phyloP scores from a whole-genome alignment of 208 protist species.

The Porcisia hertigi region DNA sequence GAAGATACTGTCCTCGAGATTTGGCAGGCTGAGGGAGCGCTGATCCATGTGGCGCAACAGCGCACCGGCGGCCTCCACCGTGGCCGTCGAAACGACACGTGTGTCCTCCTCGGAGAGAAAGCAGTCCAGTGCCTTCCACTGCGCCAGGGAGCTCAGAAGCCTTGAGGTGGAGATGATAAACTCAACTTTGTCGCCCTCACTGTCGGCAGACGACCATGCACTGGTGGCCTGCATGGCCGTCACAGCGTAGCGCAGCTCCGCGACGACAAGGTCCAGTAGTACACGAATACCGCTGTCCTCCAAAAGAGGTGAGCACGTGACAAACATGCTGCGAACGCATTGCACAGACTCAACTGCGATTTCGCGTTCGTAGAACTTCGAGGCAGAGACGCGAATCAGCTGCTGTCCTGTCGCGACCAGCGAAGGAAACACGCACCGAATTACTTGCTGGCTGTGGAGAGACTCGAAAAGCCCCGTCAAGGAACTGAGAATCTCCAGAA shows the following conservation, averaged over 20 bases:
- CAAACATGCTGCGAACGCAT: conserved; percentile 51
- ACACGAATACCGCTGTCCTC: conserved; percentile 37
- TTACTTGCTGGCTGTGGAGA: conserved; percentile 41
- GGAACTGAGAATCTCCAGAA: conserved; percentile 33
- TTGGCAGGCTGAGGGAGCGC: conserved; percentile 46
- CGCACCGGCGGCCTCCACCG: conserved; percentile 43
- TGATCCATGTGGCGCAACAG: conserved; percentile 66
- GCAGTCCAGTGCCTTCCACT: conserved; percentile 77
- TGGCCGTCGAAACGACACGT: conserved; percentile 29
- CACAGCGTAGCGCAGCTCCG: conserved; percentile 25
- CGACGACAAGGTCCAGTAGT: conserved; percentile 40
- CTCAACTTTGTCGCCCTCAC: conserved; percentile 49
- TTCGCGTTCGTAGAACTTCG: conserved; percentile 41
- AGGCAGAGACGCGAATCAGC: conserved; percentile 25
- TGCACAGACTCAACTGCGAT: conserved; percentile 43
- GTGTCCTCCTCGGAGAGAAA: conserved; percentile 55
- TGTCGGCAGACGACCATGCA: conserved; percentile 41
- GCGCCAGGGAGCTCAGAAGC: conserved; percentile 54
- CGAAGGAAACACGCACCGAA: conserved; percentile 37
- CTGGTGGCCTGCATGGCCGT: conserved; percentile 16
- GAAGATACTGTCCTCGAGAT: conserved; percentile 65
- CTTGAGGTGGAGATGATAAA: conserved; percentile 47
- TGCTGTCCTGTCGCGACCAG: conserved; percentile 27
- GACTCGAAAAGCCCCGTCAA: conserved; percentile 56
- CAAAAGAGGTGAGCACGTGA: conserved; percentile 40